Evolutionary conservation across 1,284 basidiomycete species (phyloP), one percentile per base, ranked within the genome.

Genomic region (Austroboletus novae-zelandiae): DNA sequence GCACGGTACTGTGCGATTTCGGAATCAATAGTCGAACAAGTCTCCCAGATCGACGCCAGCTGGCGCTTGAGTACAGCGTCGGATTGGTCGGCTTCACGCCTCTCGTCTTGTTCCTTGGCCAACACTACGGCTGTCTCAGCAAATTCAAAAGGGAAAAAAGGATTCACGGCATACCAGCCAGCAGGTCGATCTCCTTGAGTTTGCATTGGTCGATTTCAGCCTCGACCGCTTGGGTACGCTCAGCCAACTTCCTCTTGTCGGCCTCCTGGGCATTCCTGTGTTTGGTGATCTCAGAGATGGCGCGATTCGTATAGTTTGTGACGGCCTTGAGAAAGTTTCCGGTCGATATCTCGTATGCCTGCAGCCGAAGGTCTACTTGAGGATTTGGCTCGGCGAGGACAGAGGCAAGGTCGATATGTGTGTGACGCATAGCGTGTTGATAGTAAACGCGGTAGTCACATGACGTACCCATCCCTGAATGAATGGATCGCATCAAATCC

Each of bases 1-100:
- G 75, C 77, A 11, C 79, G 77, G 51, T 83, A 82, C 50, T 87
- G 84, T 53, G 88, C 83, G 42, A 88, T 83, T 60, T 91, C 86
- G 0, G 74, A 71, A 50, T 88, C 83, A 14, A 86, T 72, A 9
- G 78, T 67, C 1, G 75, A 65, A 54, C 74, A 77, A 52, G 79
- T 79, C 53, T 90, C 86, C 45, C 77, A 75, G 15, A 86, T 69
- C 0, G 78, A 71, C 1, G 76, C 70, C 9, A 88, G 71, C 58
- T 87, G 85, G 15, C 86, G 77, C 54, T 81, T 81, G 50, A 87
- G 77, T 0, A 75, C 72, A 9, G 81, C 73, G 1, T 86, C 75
- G 1, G 79, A 76, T 1, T 81, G 67, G 59, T 90, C 87, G 0
- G 80, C 77, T 46, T 87, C 84, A 55, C 83, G 84, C 42, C 78